Base-by-base conservation (phyloP, 129 eudicot genomes). In the Chrysanthemum makinoi region DNA sequence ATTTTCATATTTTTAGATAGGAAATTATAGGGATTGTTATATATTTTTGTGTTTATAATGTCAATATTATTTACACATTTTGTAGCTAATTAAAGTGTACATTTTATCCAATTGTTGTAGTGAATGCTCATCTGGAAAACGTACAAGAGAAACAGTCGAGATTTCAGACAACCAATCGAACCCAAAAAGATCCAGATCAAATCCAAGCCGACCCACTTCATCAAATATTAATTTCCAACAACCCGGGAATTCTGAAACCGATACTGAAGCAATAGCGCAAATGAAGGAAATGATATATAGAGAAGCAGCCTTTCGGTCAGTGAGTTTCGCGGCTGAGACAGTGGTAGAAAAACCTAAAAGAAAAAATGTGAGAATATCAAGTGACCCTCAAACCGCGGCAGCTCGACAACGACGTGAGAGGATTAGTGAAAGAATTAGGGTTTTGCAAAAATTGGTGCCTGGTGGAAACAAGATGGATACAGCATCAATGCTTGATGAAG, bases 391-490 rank as follows among this genome's bases (percentile, higher is more conserved):
- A 63, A 94, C 98, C 14, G 97, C 87, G 74, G 98, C 98, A 6
- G 98, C 98, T 4, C 78, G 98, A 65, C 93, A 94, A 33, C 78
- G 98, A 73, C 85, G 98, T 43, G 98, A 94, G 59, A 82, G 89
- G 67, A 85, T 94, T 0, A 87, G 97, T n/a, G 98, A 89, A 70
- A 83, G 96, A 39, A 86, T 94, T 82, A 87, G 98, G 85, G 96
- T 87, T 78, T 84, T 94, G 77, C 98, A 94, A 46, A 80, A 80
- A 66, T 72, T 94, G 8, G 98, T 94, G 13, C 98, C 98, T 10
- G 98, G 98, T 28, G 98, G 98, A 0, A 89, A 72, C 80, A 94
- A 94, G 46, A 89, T 94, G 97, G 98, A 94, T 58, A 94, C 98
- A 8, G 98, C 98, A 33, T 85, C 98, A 10, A 94, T 94, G 98